Evolutionary conservation across 345 rosid genomes (phyloP), one percentile per base, ranked within the genome.

Genomic region (Psidium friedrichsthalianum): DNA sequence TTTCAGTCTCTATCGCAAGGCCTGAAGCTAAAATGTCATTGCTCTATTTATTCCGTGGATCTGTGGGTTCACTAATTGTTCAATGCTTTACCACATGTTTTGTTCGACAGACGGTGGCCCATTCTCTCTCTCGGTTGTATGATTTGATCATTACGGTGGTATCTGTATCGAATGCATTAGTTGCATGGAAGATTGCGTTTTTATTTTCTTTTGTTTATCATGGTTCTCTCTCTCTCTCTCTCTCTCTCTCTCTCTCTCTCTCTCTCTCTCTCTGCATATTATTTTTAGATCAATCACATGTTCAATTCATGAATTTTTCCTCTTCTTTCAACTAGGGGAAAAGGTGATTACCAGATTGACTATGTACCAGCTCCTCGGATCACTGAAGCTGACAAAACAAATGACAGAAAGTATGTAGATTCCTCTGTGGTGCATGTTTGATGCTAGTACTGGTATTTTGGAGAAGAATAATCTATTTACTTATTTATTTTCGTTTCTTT

Each of bases 301-400:
- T 87, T 84, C 83, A 87, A 22, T 82, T 86, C 29, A 83, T 78
- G 78, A 82, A 80, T 11, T 51, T 36, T 74, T 29, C 58, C 82
- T 88, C 83, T 44, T 91, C 85, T 54, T 76, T 42, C 82, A 56
- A 90, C 82, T 92, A 95, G 98, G 90, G 95, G 95, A 82, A 93
- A 97, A 90, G 99, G 98, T 84, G 98, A 95, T 86, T 96, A 95
- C 89, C 99, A 96, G 82, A 95, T 97, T 88, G 98, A 95, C 85
- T 96, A 96, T 81, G 91, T 87, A 58, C 99, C 99, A 57, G 98
- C 99, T 89, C 96, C 99, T 22, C 91, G 99, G 86, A 88, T 94
- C 87, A 95, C 98, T 3, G 98, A 97, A 90, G 99, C 98, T 82
- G 98, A 97, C 93, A 92, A 95, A 91, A 87, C 82, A 20, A 96